Conservation (phyloP, 129 eudicot species). For the Erigeron canadensis region DNA sequence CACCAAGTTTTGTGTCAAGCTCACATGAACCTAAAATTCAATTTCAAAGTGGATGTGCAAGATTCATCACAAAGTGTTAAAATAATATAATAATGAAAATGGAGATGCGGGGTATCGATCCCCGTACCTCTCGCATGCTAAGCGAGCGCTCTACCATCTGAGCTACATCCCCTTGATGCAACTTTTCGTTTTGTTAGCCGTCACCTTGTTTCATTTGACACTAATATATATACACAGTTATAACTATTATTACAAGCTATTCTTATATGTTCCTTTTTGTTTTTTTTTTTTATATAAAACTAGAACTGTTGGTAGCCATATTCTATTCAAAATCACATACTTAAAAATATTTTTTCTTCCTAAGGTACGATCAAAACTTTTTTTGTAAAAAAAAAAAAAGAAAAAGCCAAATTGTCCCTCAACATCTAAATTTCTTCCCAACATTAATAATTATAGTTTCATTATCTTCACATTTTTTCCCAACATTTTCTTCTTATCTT, state of each 20-base stretch:
- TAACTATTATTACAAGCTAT: too few relatives aligned
- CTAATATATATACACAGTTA: too few relatives aligned
- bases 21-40: too few relatives aligned
- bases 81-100: background rate
- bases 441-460: background rate
- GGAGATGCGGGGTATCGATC: slow-evolving; percentile 74
- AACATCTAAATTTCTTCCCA: slow-evolving; percentile 19
- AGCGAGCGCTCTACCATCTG: slow-evolving; percentile 89
- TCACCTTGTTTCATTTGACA: too few relatives aligned
- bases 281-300: too few relatives aligned
- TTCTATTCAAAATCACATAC: slow-evolving; percentile 6
- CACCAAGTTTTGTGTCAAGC: too few relatives aligned
- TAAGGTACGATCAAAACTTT: background rate
- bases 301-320: slow-evolving; percentile 19
- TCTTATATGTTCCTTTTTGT: too few relatives aligned
- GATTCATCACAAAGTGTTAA: too few relatives aligned
- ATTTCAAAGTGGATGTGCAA: too few relatives aligned
- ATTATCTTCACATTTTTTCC: slow-evolving; percentile 28
- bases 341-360: slow-evolving; percentile 9
- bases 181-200: too few relatives aligned
- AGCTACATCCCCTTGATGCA: slow-evolving; percentile 67
- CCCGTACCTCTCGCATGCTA: slow-evolving; percentile 94
- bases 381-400: background rate
- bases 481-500: slow-evolving; percentile 19
- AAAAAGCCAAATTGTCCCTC: slow-evolving; percentile 16